These are phyloP conservation scores for Allium sativum DNA, from an alignment of 106 monocot genomes.

Conservation along the genomic window DNA sequence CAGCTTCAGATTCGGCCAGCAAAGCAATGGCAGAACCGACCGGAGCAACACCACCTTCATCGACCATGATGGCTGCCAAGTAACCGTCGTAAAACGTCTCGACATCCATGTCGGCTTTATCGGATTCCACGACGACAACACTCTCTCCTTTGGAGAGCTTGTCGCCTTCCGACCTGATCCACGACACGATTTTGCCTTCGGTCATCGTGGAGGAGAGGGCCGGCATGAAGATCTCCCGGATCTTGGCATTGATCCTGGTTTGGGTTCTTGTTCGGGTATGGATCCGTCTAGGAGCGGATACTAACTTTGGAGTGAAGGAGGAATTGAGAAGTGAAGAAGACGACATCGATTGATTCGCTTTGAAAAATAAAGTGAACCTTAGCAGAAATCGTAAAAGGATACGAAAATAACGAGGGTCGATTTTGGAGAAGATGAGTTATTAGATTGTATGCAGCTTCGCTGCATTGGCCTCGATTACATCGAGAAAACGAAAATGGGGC, in stretches of 20 bases:
- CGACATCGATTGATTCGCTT: slow-evolving; percentile 1
- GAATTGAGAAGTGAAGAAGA: slow-evolving; percentile 5
- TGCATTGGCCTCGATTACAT: no score
- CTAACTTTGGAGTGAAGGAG: slow-evolving; percentile 8
- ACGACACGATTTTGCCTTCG: slow-evolving; percentile 65
- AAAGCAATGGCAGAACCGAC: slow-evolving; percentile 74
- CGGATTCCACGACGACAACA: slow-evolving; percentile 74
- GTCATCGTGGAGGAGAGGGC: slow-evolving; percentile 71
- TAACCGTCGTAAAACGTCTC: slow-evolving; percentile 77
- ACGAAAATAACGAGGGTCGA: no score
- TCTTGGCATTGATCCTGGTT: slow-evolving; percentile 52
- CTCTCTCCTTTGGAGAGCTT: slow-evolving; percentile 53
- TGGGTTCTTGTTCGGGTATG: slow-evolving; percentile 18
- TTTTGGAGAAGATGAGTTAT: no score
- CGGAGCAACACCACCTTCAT: slow-evolving; percentile 38
- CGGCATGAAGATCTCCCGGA: slow-evolving; percentile 86
- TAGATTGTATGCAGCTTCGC: no score
- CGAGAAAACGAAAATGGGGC: no score
- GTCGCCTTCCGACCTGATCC: slow-evolving; percentile 61
- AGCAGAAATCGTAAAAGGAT: no score
- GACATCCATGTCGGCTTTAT: slow-evolving; percentile 86
- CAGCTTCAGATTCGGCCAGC: slow-evolving; percentile 56
- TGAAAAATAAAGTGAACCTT: no score
- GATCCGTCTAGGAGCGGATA: neutral
- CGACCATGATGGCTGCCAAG: slow-evolving; percentile 54